A percentile compares a stretch with the other conserved stretches of the same genome.
phyloP scores from a whole-genome alignment of 805 yeast species.

The Kluyveromyces siamensis region DNA sequence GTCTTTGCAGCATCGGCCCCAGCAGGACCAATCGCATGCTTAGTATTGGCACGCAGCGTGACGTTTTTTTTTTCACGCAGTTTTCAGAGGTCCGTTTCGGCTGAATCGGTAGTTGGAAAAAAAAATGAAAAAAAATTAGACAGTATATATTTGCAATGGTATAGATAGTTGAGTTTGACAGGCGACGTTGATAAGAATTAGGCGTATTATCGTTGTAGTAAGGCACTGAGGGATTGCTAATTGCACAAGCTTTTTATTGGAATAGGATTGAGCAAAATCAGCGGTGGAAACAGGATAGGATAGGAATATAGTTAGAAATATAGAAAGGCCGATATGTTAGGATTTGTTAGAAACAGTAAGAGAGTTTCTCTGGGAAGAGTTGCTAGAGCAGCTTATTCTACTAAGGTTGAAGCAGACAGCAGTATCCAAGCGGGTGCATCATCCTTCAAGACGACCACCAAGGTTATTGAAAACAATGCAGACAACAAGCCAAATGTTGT shows the following conservation, averaged over 20 bases:
- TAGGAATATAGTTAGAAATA: background rate
- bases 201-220: background rate
- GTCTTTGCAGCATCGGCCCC: background rate
- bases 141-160: background rate
- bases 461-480: conserved; percentile 25
- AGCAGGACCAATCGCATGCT: background rate
- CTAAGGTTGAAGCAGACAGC: background rate
- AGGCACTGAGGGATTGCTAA: background rate
- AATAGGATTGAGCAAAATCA: background rate
- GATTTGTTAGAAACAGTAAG: background rate
- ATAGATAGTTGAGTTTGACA: background rate
- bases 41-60: background rate
- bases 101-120: background rate
- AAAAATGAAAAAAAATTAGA: background rate
- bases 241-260: background rate
- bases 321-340: background rate
- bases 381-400: background rate
- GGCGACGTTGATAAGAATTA: background rate
- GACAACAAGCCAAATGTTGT: conserved; percentile 40
- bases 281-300: background rate
- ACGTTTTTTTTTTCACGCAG: background rate
- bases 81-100: background rate
- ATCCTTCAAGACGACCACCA: conserved; percentile 32
- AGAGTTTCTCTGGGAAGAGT: background rate
- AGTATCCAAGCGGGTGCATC: conserved; percentile 22